These are phyloP conservation scores for Exophiala lecanii-corni DNA, from an alignment of 2,329 filamentous ascomycete genomes.

Conservation along the genomic window DNA sequence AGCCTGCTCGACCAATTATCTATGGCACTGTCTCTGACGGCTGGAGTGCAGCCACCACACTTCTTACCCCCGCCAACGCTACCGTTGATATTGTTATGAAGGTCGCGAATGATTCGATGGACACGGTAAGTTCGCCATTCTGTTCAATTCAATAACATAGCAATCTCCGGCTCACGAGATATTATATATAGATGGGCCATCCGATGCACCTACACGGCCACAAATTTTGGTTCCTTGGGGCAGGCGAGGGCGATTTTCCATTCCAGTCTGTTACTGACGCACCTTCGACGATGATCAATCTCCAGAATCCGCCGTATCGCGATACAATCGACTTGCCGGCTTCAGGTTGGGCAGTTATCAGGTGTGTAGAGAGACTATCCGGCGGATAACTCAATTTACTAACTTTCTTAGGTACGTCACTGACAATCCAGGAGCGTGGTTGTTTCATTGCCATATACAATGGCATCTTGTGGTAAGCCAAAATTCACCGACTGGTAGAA, in stretches of 20 bases:
- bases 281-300: constrained; percentile 14
- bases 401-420: constrained; percentile 11
- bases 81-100: constrained; percentile 20
- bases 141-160: constrained; percentile 6
- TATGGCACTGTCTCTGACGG: constrained; percentile 17
- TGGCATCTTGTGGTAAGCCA: constrained; percentile 15
- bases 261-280: constrained; percentile 11
- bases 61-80: constrained; percentile 16
- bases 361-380: constrained; percentile 27
- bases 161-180: constrained; percentile 7
- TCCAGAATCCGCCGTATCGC: constrained; percentile 33
- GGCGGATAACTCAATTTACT: constrained; percentile 2
- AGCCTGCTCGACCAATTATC: constrained; percentile 14
- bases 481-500: constrained; percentile 7
- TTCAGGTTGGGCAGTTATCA: constrained; percentile 36
- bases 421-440: constrained; percentile 41
- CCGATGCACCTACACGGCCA: constrained; percentile 32
- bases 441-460: constrained; percentile 38
- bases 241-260: constrained; percentile 14
- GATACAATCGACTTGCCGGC: constrained; percentile 37
- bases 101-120: constrained; percentile 16
- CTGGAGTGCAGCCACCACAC: constrained; percentile 16
- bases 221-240: constrained; percentile 26
- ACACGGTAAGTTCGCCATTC: constrained; percentile 10
- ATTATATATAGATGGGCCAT: constrained; percentile 22